Percentiles rank a stretch among this genome's conserved stretches.
Conservation (phyloP, 139 green algal genomes). For the Tetraselmis chui region DNA sequence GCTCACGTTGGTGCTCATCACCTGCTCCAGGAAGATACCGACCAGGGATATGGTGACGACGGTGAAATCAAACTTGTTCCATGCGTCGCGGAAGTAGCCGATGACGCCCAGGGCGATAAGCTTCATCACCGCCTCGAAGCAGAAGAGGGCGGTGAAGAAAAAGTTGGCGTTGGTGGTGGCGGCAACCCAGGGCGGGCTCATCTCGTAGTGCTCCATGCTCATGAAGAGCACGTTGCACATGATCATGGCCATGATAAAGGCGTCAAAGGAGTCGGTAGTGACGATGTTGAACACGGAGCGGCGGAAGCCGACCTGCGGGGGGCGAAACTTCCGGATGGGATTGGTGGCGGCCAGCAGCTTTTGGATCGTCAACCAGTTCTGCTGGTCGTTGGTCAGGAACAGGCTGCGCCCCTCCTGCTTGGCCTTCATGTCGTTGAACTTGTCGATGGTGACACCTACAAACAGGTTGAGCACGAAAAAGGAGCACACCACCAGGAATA, state of each 20-base stretch:
- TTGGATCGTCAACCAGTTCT: constrained; percentile 37
- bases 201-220: constrained; percentile 22
- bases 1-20: background rate
- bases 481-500: constrained; percentile 45
- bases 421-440: constrained; percentile 42
- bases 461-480: constrained; percentile 33
- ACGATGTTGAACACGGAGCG: constrained; percentile 22
- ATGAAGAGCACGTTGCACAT: constrained; percentile 26
- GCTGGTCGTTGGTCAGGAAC: constrained; percentile 34
- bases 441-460: constrained; percentile 39
- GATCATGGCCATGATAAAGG: constrained; percentile 24
- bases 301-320: background rate
- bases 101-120: constrained; percentile 10
- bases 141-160: constrained; percentile 27
- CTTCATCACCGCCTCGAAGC: constrained; percentile 29
- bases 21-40: constrained; percentile 1
- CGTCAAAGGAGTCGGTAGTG: constrained; percentile 31
- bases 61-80: constrained; percentile 38
- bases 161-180: constrained; percentile 19
- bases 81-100: constrained; percentile 49
- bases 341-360: constrained; percentile 21
- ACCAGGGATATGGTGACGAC: constrained; percentile 24
- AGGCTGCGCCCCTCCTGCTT: constrained; percentile 18
- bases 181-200: constrained; percentile 9
- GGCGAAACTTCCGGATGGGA: background rate